Conservation (phyloP, 2,329 filamentous ascomycete genomes). For the Paraphoma sp. region DNA sequence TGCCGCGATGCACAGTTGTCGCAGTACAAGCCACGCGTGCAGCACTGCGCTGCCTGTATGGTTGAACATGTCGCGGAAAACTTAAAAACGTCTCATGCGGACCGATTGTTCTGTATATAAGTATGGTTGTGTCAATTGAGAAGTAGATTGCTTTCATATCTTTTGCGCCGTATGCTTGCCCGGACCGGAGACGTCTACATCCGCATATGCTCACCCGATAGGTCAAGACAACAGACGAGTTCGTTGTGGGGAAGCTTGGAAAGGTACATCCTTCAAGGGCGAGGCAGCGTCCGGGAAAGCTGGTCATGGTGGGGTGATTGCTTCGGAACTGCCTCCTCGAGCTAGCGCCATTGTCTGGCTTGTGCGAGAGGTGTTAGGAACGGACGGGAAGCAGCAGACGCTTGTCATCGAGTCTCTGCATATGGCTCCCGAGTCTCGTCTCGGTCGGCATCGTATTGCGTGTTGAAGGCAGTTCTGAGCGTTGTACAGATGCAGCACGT, state of each 20-base stretch:
- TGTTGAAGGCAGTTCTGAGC: constrained; percentile 8
- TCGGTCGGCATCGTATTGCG: constrained; percentile 17
- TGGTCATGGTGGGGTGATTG: background rate
- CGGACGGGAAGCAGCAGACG: constrained; percentile 25
- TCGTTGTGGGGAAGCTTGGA: background rate
- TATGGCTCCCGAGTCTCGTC: constrained; percentile 12
- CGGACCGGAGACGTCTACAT: constrained; percentile 3
- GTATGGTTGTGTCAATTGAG: background rate
- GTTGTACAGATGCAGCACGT: constrained; percentile 11
- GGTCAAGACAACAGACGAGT: constrained; percentile 7
- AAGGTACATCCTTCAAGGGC: constrained; percentile 10
- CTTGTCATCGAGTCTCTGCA: constrained; percentile 30
- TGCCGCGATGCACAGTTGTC: background rate
- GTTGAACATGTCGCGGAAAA: no score
- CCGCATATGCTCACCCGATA: constrained; percentile 18
- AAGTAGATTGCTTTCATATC: constrained; percentile 2
- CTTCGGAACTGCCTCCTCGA: constrained; percentile 21
- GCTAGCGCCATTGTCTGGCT: constrained; percentile 15
- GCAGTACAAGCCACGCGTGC: background rate
- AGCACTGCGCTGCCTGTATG: background rate
- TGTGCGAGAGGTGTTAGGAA: constrained; percentile 10
- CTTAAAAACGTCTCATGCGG: background rate
- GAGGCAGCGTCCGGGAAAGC: constrained; percentile 20
- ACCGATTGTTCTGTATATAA: background rate
- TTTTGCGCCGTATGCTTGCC: constrained; percentile 11